phyloP scores from a whole-genome alignment of 352 stramenopile species.

The Blastocystis sp. region DNA sequence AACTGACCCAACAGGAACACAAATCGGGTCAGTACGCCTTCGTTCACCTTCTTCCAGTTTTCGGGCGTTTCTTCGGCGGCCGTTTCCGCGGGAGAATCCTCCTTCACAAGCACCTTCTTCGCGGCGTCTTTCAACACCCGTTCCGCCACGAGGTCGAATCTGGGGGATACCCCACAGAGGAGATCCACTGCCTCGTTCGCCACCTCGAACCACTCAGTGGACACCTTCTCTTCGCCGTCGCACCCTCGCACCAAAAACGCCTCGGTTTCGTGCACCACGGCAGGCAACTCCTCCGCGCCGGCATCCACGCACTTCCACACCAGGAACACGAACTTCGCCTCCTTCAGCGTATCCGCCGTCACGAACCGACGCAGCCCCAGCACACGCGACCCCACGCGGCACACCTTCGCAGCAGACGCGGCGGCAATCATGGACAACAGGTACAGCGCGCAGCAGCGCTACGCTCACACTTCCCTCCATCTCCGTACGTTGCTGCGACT shows the following conservation, averaged over 20 bases:
- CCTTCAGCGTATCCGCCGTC: neutral
- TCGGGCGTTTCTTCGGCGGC: neutral
- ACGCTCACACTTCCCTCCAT: neutral
- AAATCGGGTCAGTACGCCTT: constrained; percentile 82
- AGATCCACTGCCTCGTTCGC: constrained; percentile 35
- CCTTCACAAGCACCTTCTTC: neutral
- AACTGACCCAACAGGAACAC: constrained; percentile 91
- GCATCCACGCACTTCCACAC: neutral
- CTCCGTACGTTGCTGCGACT: neutral
- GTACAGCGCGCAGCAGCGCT: constrained; percentile 29
- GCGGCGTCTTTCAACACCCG: neutral
- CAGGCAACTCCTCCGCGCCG: neutral
- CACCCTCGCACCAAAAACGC: neutral
- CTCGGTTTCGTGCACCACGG: neutral
- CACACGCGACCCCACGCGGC: neutral
- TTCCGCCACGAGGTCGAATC: constrained; percentile 45
- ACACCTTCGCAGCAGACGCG: neutral
- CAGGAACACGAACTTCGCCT: constrained; percentile 23
- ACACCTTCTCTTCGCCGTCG: neutral
- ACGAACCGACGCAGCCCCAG: neutral
- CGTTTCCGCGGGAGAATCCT: neutral
- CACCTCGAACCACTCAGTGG: constrained; percentile 19
- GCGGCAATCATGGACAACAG: constrained; percentile 19
- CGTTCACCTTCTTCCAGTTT: neutral
- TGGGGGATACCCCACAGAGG: constrained; percentile 36